A percentile compares a stretch with the other conserved stretches of the same genome.
phyloP scores from a whole-genome alignment of 1,284 basidiomycete genomes.

The Austroboletus niveus region DNA sequence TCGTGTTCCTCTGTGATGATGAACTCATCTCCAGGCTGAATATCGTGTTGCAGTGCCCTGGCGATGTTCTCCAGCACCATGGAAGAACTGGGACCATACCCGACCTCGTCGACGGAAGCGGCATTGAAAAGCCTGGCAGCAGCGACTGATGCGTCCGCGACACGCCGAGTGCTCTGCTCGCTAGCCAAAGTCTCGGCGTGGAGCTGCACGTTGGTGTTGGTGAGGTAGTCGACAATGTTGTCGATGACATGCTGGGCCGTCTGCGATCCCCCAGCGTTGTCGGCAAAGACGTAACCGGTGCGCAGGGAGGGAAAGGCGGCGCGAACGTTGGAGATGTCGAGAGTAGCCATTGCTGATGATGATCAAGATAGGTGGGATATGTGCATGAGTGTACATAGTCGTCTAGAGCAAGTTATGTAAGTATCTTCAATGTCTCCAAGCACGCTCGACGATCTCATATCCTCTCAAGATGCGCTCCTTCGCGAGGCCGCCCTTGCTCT shows the following conservation, averaged over 20 bases:
- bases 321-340: constrained; percentile 55
- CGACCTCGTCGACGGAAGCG: constrained; percentile 55
- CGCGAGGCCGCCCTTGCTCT: constrained; percentile 69
- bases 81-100: constrained; percentile 68
- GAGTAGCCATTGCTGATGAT: constrained; percentile 17
- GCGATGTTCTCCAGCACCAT: constrained; percentile 64
- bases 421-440: background rate
- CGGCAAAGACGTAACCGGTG: constrained; percentile 64
- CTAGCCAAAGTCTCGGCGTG: constrained; percentile 67
- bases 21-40: constrained; percentile 64
- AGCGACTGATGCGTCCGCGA: constrained; percentile 49
- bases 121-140: constrained; percentile 67
- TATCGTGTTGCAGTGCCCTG: constrained; percentile 52
- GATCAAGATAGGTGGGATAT: too few species aligned
- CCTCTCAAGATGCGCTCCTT: constrained; percentile 58
- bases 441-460: constrained; percentile 44
- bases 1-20: constrained; percentile 78
- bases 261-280: constrained; percentile 81
- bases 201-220: constrained; percentile 71
- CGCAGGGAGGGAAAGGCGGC: constrained; percentile 63
- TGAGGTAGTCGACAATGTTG: constrained; percentile 62
- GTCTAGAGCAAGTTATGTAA: too few species aligned
- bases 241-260: constrained; percentile 52
- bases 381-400: too few species aligned
- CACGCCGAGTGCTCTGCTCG: constrained; percentile 49